Conservation (phyloP, 192 early-diverging fungal species). For the Pilobolus umbonatus region DNA sequence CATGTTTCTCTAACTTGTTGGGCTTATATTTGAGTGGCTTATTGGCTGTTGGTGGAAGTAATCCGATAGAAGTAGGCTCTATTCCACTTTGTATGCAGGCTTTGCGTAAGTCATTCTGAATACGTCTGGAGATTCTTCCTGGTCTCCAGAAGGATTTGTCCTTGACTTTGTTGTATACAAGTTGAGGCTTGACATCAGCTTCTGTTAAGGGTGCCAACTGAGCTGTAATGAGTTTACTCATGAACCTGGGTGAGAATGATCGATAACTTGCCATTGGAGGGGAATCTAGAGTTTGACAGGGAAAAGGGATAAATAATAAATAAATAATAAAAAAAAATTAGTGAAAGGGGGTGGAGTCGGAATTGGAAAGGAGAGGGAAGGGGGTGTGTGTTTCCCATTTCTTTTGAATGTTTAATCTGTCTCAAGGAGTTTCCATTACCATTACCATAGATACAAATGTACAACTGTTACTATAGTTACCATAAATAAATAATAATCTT, state of each 20-base stretch:
- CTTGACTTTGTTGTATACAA: slow-evolving; percentile 28
- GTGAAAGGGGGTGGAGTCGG: not conserved
- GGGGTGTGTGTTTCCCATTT: not conserved
- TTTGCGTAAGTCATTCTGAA: slow-evolving; percentile 61
- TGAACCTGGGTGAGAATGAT: slow-evolving; percentile 16
- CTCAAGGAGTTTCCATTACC: too few species aligned
- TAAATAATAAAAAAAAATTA: slow-evolving; percentile 13
- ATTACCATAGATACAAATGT: too few species aligned
- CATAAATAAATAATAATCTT: too few species aligned
- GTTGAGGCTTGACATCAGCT: slow-evolving; percentile 19
- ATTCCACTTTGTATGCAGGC: slow-evolving; percentile 44
- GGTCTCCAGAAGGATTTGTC: slow-evolving; percentile 45
- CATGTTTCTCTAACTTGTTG: slow-evolving; percentile 38
- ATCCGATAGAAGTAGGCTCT: slow-evolving; percentile 48
- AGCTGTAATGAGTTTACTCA: slow-evolving; percentile 13
- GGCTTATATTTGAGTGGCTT: slow-evolving; percentile 36
- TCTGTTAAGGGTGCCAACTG: slow-evolving; percentile 2
- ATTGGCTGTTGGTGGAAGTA: slow-evolving; percentile 30
- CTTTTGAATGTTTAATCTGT: too few species aligned
- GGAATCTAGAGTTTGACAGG: not conserved
- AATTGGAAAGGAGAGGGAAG: not conserved
- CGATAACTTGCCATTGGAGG: slow-evolving; percentile 16
- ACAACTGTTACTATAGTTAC: too few species aligned
- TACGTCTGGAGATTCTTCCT: slow-evolving; percentile 43
- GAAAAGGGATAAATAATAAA: slow-evolving; percentile 1